Evolutionary conservation across 805 yeast species (phyloP), one percentile per base, ranked within the genome.

Genomic region (Kockiozyma suomiensis): DNA sequence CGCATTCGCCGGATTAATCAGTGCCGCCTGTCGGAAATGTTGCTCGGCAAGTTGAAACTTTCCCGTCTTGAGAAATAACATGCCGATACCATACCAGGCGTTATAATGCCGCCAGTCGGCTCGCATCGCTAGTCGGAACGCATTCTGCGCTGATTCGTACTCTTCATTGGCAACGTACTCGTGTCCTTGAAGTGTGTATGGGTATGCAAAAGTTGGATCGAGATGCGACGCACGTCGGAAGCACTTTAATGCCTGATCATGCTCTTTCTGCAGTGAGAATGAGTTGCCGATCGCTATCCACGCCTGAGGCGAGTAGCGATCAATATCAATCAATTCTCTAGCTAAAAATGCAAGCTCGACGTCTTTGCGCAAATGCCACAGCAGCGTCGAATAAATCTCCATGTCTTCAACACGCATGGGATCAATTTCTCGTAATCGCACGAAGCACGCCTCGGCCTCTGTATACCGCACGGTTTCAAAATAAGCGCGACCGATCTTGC

Each of bases 11-110:
- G 97, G 97, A 70, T 94, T 94, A 50, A 94, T 90, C 38, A 86
- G 82, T 15, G 88, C 83, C 0, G 98, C 98, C 69, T 87, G 89
- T 56, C 90, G 78, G 76, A 93, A 90, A 73, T 90, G 96, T 63
- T 84, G 83, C 69, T 90, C 92, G 0, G 98, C 97, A 68, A 85
- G 84, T 46, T 82, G 84, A 69, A 85, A 85, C 68, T 90, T 91
- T 4, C 97, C 98, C 54, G 91, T 75, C 69, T 90, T 89, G 72
- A 90, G 81, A 72, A 86, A 87, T 30, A 91, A 96, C 93, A 91
- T 90, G 6, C 98, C 99, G 58, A 94, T 82, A 28, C 99, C 99
- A 70, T 94, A 94, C 69, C 92, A 84, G 0, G 98, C 97, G 73
- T 93, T 94, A 74, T 92, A 94, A 71, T 90, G 97, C 58, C 91